Evolutionary conservation across 2,329 filamentous ascomycete genomes (phyloP), one percentile per base, ranked within the genome.

Genomic region (Penicillium sp.): DNA sequence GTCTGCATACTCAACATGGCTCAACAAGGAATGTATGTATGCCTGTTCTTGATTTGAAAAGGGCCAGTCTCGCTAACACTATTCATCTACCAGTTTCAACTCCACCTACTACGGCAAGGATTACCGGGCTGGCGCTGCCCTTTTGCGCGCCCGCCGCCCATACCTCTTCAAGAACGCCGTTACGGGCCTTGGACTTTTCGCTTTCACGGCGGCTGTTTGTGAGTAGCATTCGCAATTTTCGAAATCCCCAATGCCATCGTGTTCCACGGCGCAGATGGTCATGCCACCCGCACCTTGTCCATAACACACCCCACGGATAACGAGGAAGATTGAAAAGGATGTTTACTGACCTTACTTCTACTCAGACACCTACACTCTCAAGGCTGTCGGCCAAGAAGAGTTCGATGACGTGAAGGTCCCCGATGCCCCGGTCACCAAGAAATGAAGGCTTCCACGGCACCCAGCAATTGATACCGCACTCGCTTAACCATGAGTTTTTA

Each of bases 331-430:
- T 5, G 1, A 16, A 29, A 41, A 13, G 40, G 39, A 16, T 21
- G 5, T 36, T 13, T 27, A 36, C 58, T 60, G 16, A 61, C 53
- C 3, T 16, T 10, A 13, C n/a, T 34, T 21, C 11, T 5, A 13
- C 11, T n/a, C 43, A 89, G 87, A 89, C 69, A 77, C 81, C 50
- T 89, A 84, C 72, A 90, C 87, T 40, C 88, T 99, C 70, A 84
- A 81, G 62, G 91, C 90, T 50, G 89, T 99, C 69, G 91, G 93
- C 41, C 94, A 97, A 76, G 94, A 97, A 74, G 90, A 97, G 63
- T 99, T 99, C 77, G 90, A 92, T 54, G 94, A 99, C 71, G 92
- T 97, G 65, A 87, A 91, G 71, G 88, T 97, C 36, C 94, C 94
- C 27, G 89, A 90, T 71, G 79, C 83, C 48, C 88, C 90, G 45